Conservation (phyloP, 2,329 filamentous ascomycete genomes). For the Beauveria australis region DNA sequence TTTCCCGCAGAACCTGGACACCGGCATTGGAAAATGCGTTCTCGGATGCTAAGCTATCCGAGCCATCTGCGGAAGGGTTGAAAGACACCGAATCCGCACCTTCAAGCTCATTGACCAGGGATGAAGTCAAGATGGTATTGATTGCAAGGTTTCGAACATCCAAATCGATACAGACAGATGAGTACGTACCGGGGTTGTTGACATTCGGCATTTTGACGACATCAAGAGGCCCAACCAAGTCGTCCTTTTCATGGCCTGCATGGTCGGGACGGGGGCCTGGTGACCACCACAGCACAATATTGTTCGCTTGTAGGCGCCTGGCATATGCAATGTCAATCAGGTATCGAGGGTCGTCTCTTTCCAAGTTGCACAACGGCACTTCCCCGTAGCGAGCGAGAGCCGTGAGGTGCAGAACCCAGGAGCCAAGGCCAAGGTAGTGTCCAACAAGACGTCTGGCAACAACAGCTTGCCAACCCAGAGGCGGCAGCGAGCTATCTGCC, state of each 20-base stretch:
- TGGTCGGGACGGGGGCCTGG: slow-evolving; percentile 80
- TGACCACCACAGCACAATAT: slow-evolving; percentile 97
- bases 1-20: slow-evolving; percentile 83
- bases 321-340: slow-evolving; percentile 96
- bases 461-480: slow-evolving; percentile 87
- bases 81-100: slow-evolving; percentile 80
- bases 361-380: slow-evolving; percentile 89
- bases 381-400: slow-evolving; percentile 87
- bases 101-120: slow-evolving; percentile 92
- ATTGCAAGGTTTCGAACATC: slow-evolving; percentile 92
- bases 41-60: slow-evolving; percentile 63
- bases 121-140: slow-evolving; percentile 95
- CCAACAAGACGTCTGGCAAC: slow-evolving; percentile 78
- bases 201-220: slow-evolving; percentile 84
- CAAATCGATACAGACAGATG: slow-evolving; percentile 92
- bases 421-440: slow-evolving; percentile 86
- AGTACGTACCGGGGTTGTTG: slow-evolving; percentile 89
- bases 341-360: slow-evolving; percentile 87
- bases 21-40: slow-evolving; percentile 90
- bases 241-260: slow-evolving; percentile 89
- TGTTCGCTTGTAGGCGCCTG: slow-evolving; percentile 77
- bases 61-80: slow-evolving; percentile 45
- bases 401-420: slow-evolving; percentile 84
- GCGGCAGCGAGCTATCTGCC: slow-evolving; percentile 78
- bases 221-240: slow-evolving; percentile 75